These are phyloP conservation scores for Priceomyces haplophilus DNA, from an alignment of 805 yeast species.

Conservation along the genomic window DNA sequence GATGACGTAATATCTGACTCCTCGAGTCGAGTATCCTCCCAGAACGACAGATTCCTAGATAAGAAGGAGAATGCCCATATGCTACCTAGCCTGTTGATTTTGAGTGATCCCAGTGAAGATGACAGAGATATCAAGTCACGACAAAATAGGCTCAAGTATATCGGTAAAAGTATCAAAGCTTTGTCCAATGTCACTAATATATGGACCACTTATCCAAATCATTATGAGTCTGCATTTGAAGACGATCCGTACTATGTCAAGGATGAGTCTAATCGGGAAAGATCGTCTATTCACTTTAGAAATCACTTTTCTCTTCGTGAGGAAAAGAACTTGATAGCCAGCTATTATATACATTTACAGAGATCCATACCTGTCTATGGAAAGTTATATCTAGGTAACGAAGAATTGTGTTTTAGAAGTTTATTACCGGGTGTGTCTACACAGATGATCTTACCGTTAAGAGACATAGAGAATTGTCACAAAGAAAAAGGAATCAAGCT, in stretches of 20 bases:
- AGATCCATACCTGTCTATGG: conserved; percentile 81
- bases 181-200: conserved; percentile 28
- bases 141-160: conserved; percentile 14
- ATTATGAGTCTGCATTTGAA: conserved; percentile 45
- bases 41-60: not conserved
- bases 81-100: conserved; percentile 19
- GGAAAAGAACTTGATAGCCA: conserved; percentile 52
- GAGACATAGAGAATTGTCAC: conserved; percentile 66
- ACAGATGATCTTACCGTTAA: conserved; percentile 76
- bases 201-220: conserved; percentile 64
- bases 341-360: conserved; percentile 68
- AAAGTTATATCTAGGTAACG: conserved; percentile 67
- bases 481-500: conserved; percentile 68
- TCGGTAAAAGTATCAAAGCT: conserved; percentile 28
- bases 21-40: not conserved
- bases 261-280: conserved; percentile 39
- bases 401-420: conserved; percentile 75
- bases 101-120: conserved; percentile 27
- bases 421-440: conserved; percentile 74
- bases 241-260: conserved; percentile 52
- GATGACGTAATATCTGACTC: not conserved
- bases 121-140: conserved; percentile 9
- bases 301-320: conserved; percentile 62
- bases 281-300: conserved; percentile 58
- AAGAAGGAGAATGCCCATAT: not conserved